phyloP scores from a whole-genome alignment of 208 protist genomes.

The Leishmania turanica region DNA sequence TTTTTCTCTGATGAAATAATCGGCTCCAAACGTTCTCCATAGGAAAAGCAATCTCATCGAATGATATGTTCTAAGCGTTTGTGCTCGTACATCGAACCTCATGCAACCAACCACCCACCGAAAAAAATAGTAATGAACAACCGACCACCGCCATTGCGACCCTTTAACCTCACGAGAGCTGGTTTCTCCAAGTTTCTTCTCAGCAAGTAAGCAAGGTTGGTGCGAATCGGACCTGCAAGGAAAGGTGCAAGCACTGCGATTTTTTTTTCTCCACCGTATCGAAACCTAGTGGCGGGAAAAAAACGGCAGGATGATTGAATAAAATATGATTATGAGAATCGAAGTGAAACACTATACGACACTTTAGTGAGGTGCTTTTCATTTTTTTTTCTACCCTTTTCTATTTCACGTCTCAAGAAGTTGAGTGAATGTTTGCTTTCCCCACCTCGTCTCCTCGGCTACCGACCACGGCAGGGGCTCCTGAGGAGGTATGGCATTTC shows the following conservation, averaged over 20 bases:
- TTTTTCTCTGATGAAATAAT: neutral
- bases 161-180: neutral
- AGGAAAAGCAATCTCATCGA: neutral
- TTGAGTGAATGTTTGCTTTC: neutral
- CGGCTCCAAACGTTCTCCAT: neutral
- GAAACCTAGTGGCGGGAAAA: neutral
- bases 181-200: neutral
- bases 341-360: neutral
- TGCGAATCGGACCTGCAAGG: neutral
- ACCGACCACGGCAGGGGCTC: neutral
- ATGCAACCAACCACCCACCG: neutral
- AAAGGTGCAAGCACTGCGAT: neutral
- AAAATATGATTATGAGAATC: neutral
- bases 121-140: neutral
- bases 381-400: neutral
- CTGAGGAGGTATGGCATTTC: neutral
- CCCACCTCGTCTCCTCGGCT: neutral
- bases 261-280: neutral
- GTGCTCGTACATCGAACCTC: conserved; percentile 17
- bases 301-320: too few relatives aligned
- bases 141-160: neutral
- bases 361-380: neutral
- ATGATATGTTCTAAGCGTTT: conserved; percentile 2
- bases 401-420: too few relatives aligned
- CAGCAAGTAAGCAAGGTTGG: neutral